Evolutionary conservation across 2,329 filamentous ascomycete genomes (phyloP), one percentile per base, ranked within the genome.

Genomic region (Polytolypa hystricis): DNA sequence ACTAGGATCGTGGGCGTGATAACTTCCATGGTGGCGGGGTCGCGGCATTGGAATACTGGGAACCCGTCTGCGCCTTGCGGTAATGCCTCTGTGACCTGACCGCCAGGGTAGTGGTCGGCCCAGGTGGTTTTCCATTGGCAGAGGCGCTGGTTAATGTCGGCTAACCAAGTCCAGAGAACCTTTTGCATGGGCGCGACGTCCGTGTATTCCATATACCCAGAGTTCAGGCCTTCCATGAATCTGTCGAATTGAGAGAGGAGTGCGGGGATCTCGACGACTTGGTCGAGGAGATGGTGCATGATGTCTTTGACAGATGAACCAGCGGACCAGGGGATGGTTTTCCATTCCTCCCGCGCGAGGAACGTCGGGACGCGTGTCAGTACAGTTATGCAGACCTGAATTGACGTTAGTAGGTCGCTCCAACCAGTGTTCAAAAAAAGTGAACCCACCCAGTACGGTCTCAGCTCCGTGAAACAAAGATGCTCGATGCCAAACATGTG

Each of bases 401-500:
- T 58, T 19, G 12, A n/a, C 30, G 27, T 15, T 11, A 19, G 10
- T 33, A 12, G 30, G 41, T 31, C 34, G 19, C 12, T 11, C n/a
- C 35, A 14, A 25, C 35, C 5, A 23, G 10, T n/a, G 20, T 14
- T 16, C 12, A 14, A 9, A 3, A 26, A 32, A 6, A 14, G 29
- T 4, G 9, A 28, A 42, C 51, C 36, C 49, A 60, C 57, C 57
- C 57, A 61, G 34, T 60, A 61, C 9, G 58, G 58, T 16, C 58
- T 51, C 16, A 61, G 44, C 32, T 61, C 58, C 2, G 56, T 56
- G 30, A 57, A 61, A 5, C 60, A 37, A 3, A 58, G 42, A 46
- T 61, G 58, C 32, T 61, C 58, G 2, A 61, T 55, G 1, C 58
- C 58, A 39, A 57, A 55, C 34, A 60, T 54, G 40, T 61, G 58